Evolutionary conservation across 805 yeast genomes (phyloP), one percentile per base, ranked within the genome.

Genomic region (Starmerella tilneyi): DNA sequence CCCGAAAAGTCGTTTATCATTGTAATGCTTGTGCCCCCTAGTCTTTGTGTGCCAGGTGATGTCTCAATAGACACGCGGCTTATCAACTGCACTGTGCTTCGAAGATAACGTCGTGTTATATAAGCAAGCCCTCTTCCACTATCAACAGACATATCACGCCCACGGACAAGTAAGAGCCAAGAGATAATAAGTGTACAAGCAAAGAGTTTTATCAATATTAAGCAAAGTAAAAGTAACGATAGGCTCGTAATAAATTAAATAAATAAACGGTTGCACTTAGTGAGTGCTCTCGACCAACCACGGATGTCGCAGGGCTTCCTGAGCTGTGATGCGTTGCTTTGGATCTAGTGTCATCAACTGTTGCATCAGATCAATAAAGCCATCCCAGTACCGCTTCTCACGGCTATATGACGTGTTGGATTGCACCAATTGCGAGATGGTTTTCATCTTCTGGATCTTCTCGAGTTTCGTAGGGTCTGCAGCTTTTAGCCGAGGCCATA

Each of bases 321-420:
- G 73, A 4, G 89, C 94, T 2, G 84, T 75, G 43, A 82, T 76
- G 53, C 94, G 68, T 56, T 78, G 70, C 2, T 69, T 59, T 1
- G 94, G 94, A 57, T 84, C 84, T 55, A 79, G 79, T 23, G 73
- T 77, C 50, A 84, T 74, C 57, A 84, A 69, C 53, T 71, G 72
- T 48, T 71, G 73, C 51, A 83, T 66, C 54, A 84, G 67, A 61
- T 84, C 94, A 42, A 72, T 65, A 61, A 86, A 86, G 63, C 73
- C 74, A 68, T 75, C 81, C 96, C 96, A 88, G 62, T 85, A 85
- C 36, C 81, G 81, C 61, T 69, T 61, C 64, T 78, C 69, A 55
- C 48, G 41, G 23, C 43, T 13, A 24, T 32, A 46, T 13, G 54
- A 49, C 4, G 52, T 41, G 36, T 41, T 35, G 12, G 43, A n/a